A percentile compares a stretch with the other conserved stretches of the same genome.
Conservation (phyloP, 306 rosid species). For the Quercus mongolica region DNA sequence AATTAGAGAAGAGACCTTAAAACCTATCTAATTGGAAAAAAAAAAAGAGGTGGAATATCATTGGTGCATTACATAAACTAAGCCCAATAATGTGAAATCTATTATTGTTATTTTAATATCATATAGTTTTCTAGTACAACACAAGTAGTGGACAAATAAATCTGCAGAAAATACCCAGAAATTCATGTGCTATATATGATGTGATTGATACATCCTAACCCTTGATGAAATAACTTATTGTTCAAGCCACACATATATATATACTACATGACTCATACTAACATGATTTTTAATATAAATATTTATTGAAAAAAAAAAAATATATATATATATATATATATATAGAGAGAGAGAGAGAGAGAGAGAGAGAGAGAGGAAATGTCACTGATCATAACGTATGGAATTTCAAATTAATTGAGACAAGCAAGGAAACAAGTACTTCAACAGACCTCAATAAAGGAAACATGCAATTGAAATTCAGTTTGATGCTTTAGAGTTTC, state of each 20-base stretch:
- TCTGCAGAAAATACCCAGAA: background rate
- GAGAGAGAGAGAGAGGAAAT: no score
- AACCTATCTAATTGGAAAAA: background rate
- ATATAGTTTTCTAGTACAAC: background rate
- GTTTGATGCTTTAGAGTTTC: slow-evolving; percentile 72
- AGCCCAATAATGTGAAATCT: background rate
- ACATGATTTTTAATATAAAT: background rate
- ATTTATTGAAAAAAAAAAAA: background rate
- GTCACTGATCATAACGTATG: background rate
- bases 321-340: background rate
- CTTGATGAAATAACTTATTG: background rate
- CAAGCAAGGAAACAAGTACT: background rate
- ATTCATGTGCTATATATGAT: background rate
- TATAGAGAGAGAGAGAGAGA: no score
- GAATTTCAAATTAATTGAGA: background rate
- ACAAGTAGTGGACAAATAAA: background rate
- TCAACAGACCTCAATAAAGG: slow-evolving; percentile 87
- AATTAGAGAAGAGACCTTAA: background rate
- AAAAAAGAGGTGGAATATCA: background rate
- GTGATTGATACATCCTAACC: background rate
- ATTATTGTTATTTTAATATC: background rate
- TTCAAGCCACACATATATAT: background rate
- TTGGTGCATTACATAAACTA: background rate
- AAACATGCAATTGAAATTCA: slow-evolving; percentile 93
- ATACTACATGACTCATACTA: background rate